Conservation (phyloP, 768 basidiomycete genomes). For the Mycena rebaudengoi region DNA sequence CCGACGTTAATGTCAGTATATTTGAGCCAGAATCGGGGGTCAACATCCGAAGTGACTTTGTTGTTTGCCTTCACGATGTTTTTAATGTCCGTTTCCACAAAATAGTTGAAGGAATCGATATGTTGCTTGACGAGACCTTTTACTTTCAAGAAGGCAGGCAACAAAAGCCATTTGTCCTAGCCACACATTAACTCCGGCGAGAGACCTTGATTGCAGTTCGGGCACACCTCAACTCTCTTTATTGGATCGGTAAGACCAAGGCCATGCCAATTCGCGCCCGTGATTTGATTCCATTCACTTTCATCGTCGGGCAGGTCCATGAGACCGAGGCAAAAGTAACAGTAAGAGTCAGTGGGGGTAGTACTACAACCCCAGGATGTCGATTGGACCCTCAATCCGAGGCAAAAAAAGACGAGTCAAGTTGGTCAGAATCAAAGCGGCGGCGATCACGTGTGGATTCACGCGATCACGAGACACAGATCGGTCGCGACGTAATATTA, state of each 20-base stretch:
- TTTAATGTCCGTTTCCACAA: slow-evolving; percentile 96
- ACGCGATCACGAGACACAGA: no score
- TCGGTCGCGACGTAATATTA: no score
- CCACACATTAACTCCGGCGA: slow-evolving; percentile 10
- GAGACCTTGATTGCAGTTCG: neutral
- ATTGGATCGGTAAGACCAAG: slow-evolving; percentile 88
- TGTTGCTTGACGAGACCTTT: slow-evolving; percentile 99
- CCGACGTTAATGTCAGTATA: slow-evolving; percentile 96
- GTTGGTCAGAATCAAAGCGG: no score
- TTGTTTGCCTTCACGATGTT: slow-evolving; percentile 95
- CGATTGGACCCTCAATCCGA: neutral
- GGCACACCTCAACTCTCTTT: slow-evolving; percentile 87
- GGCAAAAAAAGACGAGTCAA: slow-evolving; percentile 2
- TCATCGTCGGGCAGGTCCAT: slow-evolving; percentile 38
- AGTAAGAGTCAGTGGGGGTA: neutral
- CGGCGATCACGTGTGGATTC: no score
- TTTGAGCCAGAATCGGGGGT: slow-evolving; percentile 95
- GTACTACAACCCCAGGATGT: neutral
- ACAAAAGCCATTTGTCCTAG: slow-evolving; percentile 97
- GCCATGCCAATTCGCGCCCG: slow-evolving; percentile 73
- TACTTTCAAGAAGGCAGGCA: slow-evolving; percentile 96
- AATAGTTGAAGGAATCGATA: slow-evolving; percentile 98
- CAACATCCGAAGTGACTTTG: slow-evolving; percentile 95
- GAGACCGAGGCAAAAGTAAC: neutral
- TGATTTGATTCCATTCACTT: slow-evolving; percentile 67